Conservation (phyloP, 2,329 filamentous ascomycete species). For the Fusarium mangiferae region DNA sequence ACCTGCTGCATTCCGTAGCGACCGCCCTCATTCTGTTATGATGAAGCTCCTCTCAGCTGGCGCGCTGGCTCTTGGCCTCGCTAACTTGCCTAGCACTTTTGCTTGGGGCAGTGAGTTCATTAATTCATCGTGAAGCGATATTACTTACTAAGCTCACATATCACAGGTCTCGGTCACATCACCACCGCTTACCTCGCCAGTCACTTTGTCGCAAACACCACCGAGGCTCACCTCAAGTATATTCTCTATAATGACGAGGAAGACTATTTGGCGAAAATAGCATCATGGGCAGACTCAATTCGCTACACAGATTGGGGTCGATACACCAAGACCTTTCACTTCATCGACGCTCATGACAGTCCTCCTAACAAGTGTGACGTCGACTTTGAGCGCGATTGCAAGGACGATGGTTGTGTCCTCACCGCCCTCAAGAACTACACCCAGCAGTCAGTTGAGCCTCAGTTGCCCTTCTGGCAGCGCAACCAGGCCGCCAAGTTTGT, state of each 20-base stretch:
- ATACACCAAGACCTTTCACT: conserved; percentile 73
- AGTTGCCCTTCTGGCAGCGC: conserved; percentile 57
- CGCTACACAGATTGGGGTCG: conserved; percentile 71
- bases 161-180: conserved; percentile 69
- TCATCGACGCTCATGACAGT: conserved; percentile 74
- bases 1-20: background rate
- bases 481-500: conserved; percentile 73
- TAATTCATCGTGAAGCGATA: background rate
- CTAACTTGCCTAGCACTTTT: conserved; percentile 48
- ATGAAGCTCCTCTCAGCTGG: conserved; percentile 49
- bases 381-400: conserved; percentile 70
- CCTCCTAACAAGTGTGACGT: conserved; percentile 68
- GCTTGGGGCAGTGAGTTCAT: conserved; percentile 57
- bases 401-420: conserved; percentile 69
- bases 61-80: conserved; percentile 46
- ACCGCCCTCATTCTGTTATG: background rate
- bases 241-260: conserved; percentile 64
- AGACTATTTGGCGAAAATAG: conserved; percentile 70
- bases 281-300: conserved; percentile 74
- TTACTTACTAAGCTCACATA: conserved; percentile 19
- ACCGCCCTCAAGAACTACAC: conserved; percentile 71
- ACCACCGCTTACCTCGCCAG: conserved; percentile 72
- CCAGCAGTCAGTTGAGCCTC: conserved; percentile 60
- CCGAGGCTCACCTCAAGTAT: conserved; percentile 65
- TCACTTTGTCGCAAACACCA: conserved; percentile 67